Evolutionary conservation across 208 protist genomes (phyloP), one percentile per base, ranked within the genome.

Genomic region (Trypanosoma melophagium): DNA sequence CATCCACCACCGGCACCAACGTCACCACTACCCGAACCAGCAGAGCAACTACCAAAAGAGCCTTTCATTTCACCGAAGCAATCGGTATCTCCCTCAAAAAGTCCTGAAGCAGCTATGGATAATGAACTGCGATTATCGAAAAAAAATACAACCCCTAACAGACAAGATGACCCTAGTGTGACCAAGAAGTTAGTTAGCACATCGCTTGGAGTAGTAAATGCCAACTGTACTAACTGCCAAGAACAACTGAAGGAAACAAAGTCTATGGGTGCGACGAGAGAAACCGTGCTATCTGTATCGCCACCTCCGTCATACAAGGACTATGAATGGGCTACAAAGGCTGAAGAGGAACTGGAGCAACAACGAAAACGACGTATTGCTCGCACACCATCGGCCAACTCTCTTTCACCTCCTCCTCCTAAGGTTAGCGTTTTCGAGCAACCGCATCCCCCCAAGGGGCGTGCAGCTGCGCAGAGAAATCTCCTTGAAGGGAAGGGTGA

Each of bases 301-400:
- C 67, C 60, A 55, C 47, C 42, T 42, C 67, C 60, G 1, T 66
- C 67, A 8, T 65, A 60, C 16, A 76, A 77, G 63, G 63, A 79
- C 53, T 86, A 82, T 59, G 54, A 77, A 52, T 90, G 84, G 84
- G 80, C 74, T 41, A 68, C 58, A 21, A 74, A 79, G 53, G 80
- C 70, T 1, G 71, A 83, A 16, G 69, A 42, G 13, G 50, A 69
- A 31, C 53, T 90, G 66, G 68, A 65, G 9, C 53, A 45, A 60
- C 84, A 90, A 69, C 74, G 82, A 51, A 74, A 69, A 63, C 80
- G 78, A 31, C 58, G 9, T 40, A 3, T 13, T 42, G 68, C 28
- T 73, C 68, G 50, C 7, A 55, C 60, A 44, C 68, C 60, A 52
- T 66, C 68, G 3, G 66, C 24, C n/a, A 66, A 35, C 25, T 52